Conservation (phyloP, 2,329 filamentous ascomycete genomes). For the Aspergillus unguis region DNA sequence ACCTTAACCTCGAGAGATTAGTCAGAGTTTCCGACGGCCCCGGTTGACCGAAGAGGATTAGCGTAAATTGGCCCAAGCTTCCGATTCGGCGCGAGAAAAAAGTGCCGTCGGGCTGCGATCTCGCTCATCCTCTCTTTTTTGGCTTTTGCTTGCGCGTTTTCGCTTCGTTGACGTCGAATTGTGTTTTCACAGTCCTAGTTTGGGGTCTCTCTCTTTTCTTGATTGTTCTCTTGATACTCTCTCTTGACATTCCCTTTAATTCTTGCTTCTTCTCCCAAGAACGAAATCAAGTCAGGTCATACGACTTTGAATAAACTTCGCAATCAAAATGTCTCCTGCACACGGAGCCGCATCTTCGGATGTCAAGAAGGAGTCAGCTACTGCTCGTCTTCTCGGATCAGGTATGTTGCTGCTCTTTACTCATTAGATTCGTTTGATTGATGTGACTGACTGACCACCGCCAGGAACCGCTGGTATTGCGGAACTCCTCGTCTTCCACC, state of each 20-base stretch:
- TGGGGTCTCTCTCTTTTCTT: conserved; percentile 6
- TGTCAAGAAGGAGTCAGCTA: conserved; percentile 80
- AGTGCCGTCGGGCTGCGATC: conserved; percentile 9
- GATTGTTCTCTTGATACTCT: not conserved
- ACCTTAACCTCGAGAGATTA: too few relatives aligned
- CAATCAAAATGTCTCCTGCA: conserved; percentile 55
- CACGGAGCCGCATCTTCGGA: conserved; percentile 53
- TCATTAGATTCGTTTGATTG: not conserved
- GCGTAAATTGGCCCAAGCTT: conserved; percentile 5
- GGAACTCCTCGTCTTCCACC: conserved; percentile 89
- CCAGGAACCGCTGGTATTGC: conserved; percentile 87
- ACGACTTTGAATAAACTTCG: conserved; percentile 7
- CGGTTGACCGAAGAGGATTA: conserved; percentile 10
- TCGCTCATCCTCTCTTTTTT: conserved; percentile 12
- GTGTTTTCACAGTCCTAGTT: conserved; percentile 9
- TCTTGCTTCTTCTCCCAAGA: not conserved
- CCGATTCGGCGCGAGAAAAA: conserved; percentile 18
- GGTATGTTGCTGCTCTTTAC: conserved; percentile 54
- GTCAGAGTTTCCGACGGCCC: not conserved
- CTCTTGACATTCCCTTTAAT: not conserved
- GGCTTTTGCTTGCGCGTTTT: conserved; percentile 12
- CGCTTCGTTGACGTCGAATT: conserved; percentile 13
- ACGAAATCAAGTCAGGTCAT: conserved; percentile 8
- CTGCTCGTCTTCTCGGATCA: conserved; percentile 85
- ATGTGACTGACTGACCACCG: conserved; percentile 17